These are phyloP conservation scores for Datura wrightii DNA, from an alignment of 257 asterid species.

Conservation along the genomic window DNA sequence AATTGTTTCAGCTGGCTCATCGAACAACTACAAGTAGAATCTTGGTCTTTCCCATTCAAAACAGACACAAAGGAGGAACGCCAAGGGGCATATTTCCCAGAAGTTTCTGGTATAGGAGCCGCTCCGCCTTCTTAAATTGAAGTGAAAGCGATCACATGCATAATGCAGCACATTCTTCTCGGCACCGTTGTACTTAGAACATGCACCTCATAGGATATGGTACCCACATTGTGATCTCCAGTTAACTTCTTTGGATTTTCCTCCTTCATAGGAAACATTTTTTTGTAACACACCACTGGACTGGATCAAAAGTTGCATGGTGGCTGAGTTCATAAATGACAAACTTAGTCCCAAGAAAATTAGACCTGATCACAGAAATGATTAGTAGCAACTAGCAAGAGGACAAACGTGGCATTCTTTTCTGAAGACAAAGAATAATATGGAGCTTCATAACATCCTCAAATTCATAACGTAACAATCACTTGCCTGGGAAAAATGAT, in stretches of 20 bases:
- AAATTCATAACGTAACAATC: slow-evolving; percentile 60
- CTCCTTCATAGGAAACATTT: slow-evolving; percentile 51
- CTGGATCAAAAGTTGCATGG: slow-evolving; percentile 47
- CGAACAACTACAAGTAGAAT: slow-evolving; percentile 27
- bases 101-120: too few species aligned
- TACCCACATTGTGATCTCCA: slow-evolving; percentile 57
- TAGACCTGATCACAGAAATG: too few species aligned
- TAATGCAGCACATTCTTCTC: too few species aligned
- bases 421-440: neutral
- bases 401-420: neutral
- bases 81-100: too few species aligned
- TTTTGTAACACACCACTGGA: slow-evolving; percentile 44
- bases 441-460: slow-evolving; percentile 44
- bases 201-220: slow-evolving; percentile 58
- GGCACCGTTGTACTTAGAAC: too few species aligned
- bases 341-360: slow-evolving; percentile 59
- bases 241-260: slow-evolving; percentile 49
- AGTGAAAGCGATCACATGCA: too few species aligned
- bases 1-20: slow-evolving; percentile 33
- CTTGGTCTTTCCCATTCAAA: slow-evolving; percentile 30
- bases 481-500: slow-evolving; percentile 54
- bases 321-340: slow-evolving; percentile 55
- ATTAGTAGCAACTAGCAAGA: too few species aligned
- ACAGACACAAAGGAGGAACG: neutral
- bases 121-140: too few species aligned